Evolutionary conservation across 1,284 basidiomycete genomes (phyloP), one percentile per base, ranked within the genome.

Genomic region (Boletus smithii): DNA sequence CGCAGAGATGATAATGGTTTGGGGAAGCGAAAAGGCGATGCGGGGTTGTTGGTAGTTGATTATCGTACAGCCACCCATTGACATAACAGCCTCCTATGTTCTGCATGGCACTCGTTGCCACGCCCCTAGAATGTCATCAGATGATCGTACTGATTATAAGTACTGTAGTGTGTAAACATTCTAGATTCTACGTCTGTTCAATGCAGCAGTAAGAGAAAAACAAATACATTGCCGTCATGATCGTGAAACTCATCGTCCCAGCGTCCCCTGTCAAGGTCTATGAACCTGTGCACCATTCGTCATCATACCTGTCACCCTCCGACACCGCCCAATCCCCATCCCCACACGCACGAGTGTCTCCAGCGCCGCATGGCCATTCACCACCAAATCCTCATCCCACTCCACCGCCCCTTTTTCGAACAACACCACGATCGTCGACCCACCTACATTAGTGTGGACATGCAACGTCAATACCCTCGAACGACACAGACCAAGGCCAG

Each of bases 321-420:
- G 51, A 42, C 65, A 54, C 29, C 60, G 66, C n/a, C 91, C 91
- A 56, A 95, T 79, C 13, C 89, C 87, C 82, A 86, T 91, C 2
- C 90, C 89, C 41, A 92, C 88, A 18, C 89, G 81, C 14, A 95
- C 91, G 33, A 95, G 78, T 0, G 92, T 95, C 70, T 95, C 92
- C 16, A 95, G 74, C 20, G 83, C 80, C 2, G 88, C 88, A 18
- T 74, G 72, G n/a, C 87, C 83, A 65, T 95, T 95, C 54, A 88
- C 76, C 20, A 93, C 59, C n/a, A 97, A 68, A 65, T 98, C 95
- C 55, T 93, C 85, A 60, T 98, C 95, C 85, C 91, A 97, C 59
- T 83, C 73, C 7, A 97, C 78, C 1, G 70, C 76, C 8, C 86
- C 89, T 58, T 82, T 86, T 69, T 94, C 90, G 56, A 95, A 92